Conservation (phyloP, 23 red algal genomes). For the Porphyridium purpureum region DNA sequence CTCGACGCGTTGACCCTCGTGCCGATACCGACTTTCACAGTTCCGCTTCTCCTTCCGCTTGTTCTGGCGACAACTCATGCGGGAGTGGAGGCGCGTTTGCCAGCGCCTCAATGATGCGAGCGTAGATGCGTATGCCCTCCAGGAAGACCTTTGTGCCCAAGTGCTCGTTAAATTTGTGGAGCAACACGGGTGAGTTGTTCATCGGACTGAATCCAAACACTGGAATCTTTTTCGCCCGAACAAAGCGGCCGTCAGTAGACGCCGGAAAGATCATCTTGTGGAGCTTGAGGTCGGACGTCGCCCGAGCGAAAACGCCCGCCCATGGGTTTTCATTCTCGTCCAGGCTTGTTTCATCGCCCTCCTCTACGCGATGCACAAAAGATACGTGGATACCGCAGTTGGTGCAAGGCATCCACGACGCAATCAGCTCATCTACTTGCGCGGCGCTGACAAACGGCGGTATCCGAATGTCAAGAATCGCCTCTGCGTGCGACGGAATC, state of each 20-base stretch:
- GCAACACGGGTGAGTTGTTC: constrained; percentile 27
- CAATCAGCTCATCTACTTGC: constrained; percentile 23
- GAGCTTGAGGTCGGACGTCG: no score
- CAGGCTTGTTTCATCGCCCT: constrained; percentile 7
- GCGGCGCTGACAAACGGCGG: constrained; percentile 27
- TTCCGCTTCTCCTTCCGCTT: no score
- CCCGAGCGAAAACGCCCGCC: no score
- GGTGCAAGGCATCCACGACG: constrained; percentile 12
- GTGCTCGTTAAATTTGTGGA: constrained; percentile 85
- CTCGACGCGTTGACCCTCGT: no score
- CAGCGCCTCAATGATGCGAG: no score
- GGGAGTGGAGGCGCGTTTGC: no score
- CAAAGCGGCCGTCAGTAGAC: constrained; percentile 63
- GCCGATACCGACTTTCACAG: no score
- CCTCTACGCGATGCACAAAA: constrained; percentile 11
- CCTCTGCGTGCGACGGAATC: constrained; percentile 46
- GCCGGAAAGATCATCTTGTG: constrained; percentile 44
- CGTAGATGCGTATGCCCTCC: constrained; percentile 60
- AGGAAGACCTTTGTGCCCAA: constrained; percentile 34
- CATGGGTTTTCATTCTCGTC: no score
- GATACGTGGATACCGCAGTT: constrained; percentile 15
- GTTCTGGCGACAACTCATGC: no score
- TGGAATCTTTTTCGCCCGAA: constrained; percentile 28
- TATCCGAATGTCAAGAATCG: constrained; percentile 86
- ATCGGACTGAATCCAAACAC: constrained; percentile 71